Percentiles rank a stretch among this genome's conserved stretches.
phyloP scores from a whole-genome alignment of 2,329 filamentous ascomycete genomes.

The Aquanectria penicillioides region DNA sequence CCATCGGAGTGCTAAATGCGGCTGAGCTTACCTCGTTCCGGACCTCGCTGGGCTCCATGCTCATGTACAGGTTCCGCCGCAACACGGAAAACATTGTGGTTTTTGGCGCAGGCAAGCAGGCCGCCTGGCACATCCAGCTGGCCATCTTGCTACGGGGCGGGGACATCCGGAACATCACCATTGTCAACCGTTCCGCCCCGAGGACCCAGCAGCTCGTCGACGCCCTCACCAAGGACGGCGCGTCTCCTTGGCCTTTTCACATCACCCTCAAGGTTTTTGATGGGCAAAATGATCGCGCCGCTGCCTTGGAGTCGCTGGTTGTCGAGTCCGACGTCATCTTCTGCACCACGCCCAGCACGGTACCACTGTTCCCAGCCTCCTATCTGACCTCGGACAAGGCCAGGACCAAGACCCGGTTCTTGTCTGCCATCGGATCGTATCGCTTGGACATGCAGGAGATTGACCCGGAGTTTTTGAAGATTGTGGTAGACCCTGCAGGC shows the following conservation, averaged over 20 bases:
- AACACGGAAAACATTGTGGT: conserved; percentile 63
- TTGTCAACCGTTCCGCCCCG: conserved; percentile 46
- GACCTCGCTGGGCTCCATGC: conserved; percentile 70
- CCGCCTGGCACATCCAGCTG: conserved; percentile 77
- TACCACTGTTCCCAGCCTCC: conserved; percentile 40
- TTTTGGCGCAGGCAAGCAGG: conserved; percentile 77
- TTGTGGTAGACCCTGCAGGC: conserved; percentile 27
- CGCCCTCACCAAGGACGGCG: conserved; percentile 18
- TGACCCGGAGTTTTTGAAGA: conserved; percentile 41
- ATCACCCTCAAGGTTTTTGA: conserved; percentile 29
- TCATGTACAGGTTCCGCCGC: conserved; percentile 58
- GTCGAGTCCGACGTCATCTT: conserved; percentile 43
- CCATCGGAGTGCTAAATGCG: conserved; percentile 72
- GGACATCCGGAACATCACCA: conserved; percentile 41
- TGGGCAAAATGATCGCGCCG: conserved; percentile 12
- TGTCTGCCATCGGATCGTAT: conserved; percentile 46
- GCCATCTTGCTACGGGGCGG: conserved; percentile 62
- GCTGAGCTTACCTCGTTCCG: conserved; percentile 76
- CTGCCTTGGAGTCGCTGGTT: conserved; percentile 30
- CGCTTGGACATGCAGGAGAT: conserved; percentile 47
- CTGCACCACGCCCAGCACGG: conserved; percentile 45
- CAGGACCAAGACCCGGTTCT: conserved; percentile 38
- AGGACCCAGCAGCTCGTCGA: conserved; percentile 36
- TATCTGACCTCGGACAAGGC: conserved; percentile 35
- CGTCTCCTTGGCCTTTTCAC: conserved; percentile 27